Evolutionary conservation across 805 yeast genomes (phyloP).

Genomic region (Scheffersomyces lignosus): DNA sequence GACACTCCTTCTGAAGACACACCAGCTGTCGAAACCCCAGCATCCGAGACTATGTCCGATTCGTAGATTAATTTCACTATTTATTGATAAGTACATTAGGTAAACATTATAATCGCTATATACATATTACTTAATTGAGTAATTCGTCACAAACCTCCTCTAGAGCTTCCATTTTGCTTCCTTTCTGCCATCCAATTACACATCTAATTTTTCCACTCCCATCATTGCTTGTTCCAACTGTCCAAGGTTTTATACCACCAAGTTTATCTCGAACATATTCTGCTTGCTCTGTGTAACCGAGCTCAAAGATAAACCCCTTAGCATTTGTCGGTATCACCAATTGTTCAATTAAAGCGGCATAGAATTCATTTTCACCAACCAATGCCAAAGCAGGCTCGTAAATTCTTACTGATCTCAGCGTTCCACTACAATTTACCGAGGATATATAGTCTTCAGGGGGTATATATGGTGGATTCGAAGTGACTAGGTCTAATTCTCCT

Average conservation of each 20-base stretch:
- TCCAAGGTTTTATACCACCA: slow-evolving; percentile 42
- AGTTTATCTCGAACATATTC: slow-evolving; percentile 30
- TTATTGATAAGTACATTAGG: too few species aligned
- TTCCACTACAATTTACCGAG: slow-evolving; percentile 35
- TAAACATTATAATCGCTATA: too few species aligned
- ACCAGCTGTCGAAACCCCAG: background rate
- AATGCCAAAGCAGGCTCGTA: slow-evolving; percentile 81
- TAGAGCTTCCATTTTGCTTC: background rate
- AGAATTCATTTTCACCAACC: slow-evolving; percentile 77
- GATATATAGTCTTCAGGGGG: slow-evolving; percentile 44
- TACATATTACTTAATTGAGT: too few species aligned
- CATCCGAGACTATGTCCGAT: background rate
- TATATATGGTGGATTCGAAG: slow-evolving; percentile 93
- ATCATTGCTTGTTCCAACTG: slow-evolving; percentile 49
- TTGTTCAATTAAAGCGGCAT: slow-evolving; percentile 50
- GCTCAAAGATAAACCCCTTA: slow-evolving; percentile 69
- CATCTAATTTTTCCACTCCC: slow-evolving; percentile 54
- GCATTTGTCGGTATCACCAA: slow-evolving; percentile 45
- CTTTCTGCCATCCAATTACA: slow-evolving; percentile 58
- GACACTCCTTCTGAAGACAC: slow-evolving; percentile 13
- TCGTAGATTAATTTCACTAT: background rate
- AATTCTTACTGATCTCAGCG: slow-evolving; percentile 61
- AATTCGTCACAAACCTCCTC: too few species aligned
- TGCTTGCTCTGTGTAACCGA: slow-evolving; percentile 66
- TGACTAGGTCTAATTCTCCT: slow-evolving; percentile 48